Evolutionary conservation across 1,284 basidiomycete genomes (phyloP).

Genomic region (Sporisorium iseilematis-ciliati): DNA sequence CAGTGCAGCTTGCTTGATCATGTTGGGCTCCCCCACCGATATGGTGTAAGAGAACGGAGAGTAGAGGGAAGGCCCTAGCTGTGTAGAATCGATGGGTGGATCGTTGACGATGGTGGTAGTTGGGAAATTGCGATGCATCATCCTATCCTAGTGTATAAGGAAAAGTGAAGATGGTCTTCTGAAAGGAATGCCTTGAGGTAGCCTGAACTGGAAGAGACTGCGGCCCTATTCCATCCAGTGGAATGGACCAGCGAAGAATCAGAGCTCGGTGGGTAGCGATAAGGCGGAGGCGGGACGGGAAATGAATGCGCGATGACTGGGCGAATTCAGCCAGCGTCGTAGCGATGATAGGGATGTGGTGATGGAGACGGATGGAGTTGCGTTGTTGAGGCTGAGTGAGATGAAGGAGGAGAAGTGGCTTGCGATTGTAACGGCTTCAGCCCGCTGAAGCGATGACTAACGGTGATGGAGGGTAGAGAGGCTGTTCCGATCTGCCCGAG

Average conservation of each 20-base stretch:
- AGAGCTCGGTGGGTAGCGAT: not conserved
- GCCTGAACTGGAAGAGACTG: not conserved
- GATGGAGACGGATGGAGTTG: not conserved
- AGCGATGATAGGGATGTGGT: not conserved
- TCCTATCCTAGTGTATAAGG: constrained; percentile 4
- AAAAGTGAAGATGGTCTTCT: not conserved
- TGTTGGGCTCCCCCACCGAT: constrained; percentile 18
- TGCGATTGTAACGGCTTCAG: constrained; percentile 13
- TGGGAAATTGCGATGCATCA: constrained; percentile 29
- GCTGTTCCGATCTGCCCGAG: constrained; percentile 23
- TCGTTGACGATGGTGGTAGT: constrained; percentile 7
- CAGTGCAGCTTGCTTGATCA: constrained; percentile 47
- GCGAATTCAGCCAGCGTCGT: not conserved
- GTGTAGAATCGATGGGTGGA: constrained; percentile 13
- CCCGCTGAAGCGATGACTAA: constrained; percentile 22
- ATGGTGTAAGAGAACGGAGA: constrained; percentile 24
- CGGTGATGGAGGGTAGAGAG: not conserved
- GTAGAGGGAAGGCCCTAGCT: constrained; percentile 8
- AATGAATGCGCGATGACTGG: not conserved
- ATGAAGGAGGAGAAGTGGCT: constrained; percentile 3
- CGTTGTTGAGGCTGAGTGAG: constrained; percentile 11
- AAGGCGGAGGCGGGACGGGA: not conserved
- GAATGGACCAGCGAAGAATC: constrained; percentile 13
- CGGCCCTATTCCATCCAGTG: constrained; percentile 20
- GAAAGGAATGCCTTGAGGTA: not conserved